These are phyloP conservation scores for Chrysosporium keratinophilum DNA, from an alignment of 2,329 filamentous ascomycete genomes.

Conservation along the genomic window DNA sequence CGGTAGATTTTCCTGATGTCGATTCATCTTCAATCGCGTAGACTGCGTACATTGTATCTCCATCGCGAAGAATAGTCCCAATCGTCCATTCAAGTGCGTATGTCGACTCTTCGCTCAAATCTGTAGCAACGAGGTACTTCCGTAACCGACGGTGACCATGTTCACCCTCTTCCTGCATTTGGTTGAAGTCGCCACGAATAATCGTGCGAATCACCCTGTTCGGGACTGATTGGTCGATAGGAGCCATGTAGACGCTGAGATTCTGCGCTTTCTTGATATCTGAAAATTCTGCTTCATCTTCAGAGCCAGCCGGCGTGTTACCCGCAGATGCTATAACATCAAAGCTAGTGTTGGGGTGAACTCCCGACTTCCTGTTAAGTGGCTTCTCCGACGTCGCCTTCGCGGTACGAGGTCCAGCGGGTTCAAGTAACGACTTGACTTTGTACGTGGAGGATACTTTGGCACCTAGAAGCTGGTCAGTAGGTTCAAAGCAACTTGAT, in stretches of 20 bases:
- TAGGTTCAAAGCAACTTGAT: not conserved
- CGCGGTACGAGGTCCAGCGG: slow-evolving; percentile 47
- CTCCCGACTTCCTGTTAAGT: slow-evolving; percentile 39
- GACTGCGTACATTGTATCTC: slow-evolving; percentile 84
- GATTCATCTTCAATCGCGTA: slow-evolving; percentile 86
- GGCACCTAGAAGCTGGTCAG: slow-evolving; percentile 35
- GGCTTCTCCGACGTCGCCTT: slow-evolving; percentile 52
- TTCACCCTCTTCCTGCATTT: slow-evolving; percentile 66
- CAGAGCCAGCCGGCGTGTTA: slow-evolving; percentile 61
- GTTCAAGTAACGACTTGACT: slow-evolving; percentile 55
- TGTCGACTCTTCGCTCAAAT: slow-evolving; percentile 85
- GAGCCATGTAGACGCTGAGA: slow-evolving; percentile 68
- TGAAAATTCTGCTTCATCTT: slow-evolving; percentile 71
- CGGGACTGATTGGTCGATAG: slow-evolving; percentile 60
- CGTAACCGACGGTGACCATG: slow-evolving; percentile 68
- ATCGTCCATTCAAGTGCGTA: slow-evolving; percentile 97
- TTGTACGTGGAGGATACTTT: slow-evolving; percentile 47
- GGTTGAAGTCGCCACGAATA: slow-evolving; percentile 72
- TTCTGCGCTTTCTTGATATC: slow-evolving; percentile 84
- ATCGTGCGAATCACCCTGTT: slow-evolving; percentile 82
- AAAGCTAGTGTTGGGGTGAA: slow-evolving; percentile 78
- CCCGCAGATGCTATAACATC: slow-evolving; percentile 54
- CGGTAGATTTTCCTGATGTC: slow-evolving; percentile 34
- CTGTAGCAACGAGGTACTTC: slow-evolving; percentile 91
- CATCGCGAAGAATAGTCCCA: slow-evolving; percentile 84